phyloP scores from a whole-genome alignment of 768 basidiomycete genomes.

The Rhodotorula paludigena region DNA sequence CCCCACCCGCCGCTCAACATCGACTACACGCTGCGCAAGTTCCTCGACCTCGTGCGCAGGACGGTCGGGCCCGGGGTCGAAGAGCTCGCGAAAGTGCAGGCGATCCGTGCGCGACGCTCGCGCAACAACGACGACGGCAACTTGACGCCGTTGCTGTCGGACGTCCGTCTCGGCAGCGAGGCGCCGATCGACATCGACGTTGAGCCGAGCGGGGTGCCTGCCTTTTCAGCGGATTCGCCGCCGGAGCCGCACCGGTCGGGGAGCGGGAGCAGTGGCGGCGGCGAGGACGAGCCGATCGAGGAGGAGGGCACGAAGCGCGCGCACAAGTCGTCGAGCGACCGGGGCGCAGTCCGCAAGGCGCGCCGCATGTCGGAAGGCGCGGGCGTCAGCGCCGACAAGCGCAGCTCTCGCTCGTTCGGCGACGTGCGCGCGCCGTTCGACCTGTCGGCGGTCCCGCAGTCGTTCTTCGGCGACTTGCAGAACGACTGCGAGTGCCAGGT shows the following conservation, averaged over 20 bases:
- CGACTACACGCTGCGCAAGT: constrained; percentile 30
- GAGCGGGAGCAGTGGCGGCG: constrained; percentile 30
- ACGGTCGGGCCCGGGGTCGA: constrained; percentile 33
- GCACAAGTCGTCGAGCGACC: constrained; percentile 1
- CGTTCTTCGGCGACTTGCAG: constrained; percentile 50
- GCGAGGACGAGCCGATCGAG: constrained; percentile 8
- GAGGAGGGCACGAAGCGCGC: constrained; percentile 24
- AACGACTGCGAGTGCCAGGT: constrained; percentile 82
- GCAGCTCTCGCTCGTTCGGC: not conserved
- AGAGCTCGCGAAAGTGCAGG: constrained; percentile 61
- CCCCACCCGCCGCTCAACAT: not conserved
- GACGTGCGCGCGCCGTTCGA: not conserved
- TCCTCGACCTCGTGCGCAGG: constrained; percentile 8
- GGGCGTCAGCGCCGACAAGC: constrained; percentile 1
- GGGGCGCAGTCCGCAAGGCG: constrained; percentile 23
- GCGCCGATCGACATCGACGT: not conserved
- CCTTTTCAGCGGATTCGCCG: constrained; percentile 3
- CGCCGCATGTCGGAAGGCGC: constrained; percentile 1
- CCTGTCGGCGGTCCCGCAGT: constrained; percentile 1
- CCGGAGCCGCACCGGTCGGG: constrained; percentile 4
- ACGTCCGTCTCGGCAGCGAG: constrained; percentile 2
- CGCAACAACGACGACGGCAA: constrained; percentile 8
- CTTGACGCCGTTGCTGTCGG: constrained; percentile 16
- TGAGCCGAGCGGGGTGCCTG: not conserved
- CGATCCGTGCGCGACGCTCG: constrained; percentile 53